These are phyloP conservation scores for Blastocystis hominis DNA, from an alignment of 352 stramenopile genomes.

Conservation along the genomic window DNA sequence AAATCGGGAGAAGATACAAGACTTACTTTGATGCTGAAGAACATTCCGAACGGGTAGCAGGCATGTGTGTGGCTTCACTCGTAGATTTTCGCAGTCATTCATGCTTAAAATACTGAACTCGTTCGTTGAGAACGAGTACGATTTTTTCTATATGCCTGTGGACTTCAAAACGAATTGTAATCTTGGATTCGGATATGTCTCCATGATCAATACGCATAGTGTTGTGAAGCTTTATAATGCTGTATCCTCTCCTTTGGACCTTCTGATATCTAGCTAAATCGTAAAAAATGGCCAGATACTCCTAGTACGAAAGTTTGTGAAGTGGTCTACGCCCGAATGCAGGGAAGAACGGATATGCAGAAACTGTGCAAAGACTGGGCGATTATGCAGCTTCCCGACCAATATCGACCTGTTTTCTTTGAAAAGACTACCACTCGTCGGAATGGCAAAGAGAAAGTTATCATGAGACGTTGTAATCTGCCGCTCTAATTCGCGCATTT, in stretches of 20 bases:
- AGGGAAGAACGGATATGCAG: slow-evolving; percentile 60
- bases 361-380: slow-evolving; percentile 44
- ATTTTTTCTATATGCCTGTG: slow-evolving; percentile 99
- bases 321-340: slow-evolving; percentile 93
- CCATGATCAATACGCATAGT: slow-evolving; percentile 81
- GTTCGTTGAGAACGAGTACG: slow-evolving; percentile 78
- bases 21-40: slow-evolving; percentile 97
- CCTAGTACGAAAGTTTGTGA: slow-evolving; percentile 97
- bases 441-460: not conserved
- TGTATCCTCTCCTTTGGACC: not conserved
- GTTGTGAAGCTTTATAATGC: slow-evolving; percentile 60
- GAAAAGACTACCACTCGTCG: not conserved
- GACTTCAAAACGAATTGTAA: slow-evolving; percentile 99
- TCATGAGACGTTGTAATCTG: slow-evolving; percentile 50
- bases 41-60: slow-evolving; percentile 98
- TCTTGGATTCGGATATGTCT: slow-evolving; percentile 99
- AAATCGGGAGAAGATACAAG: slow-evolving; percentile 72
- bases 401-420: slow-evolving; percentile 54
- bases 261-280: slow-evolving; percentile 53
- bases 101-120: slow-evolving; percentile 91
- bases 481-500: not conserved
- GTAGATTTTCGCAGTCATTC: slow-evolving; percentile 84
- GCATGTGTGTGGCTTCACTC: not conserved
- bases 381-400: slow-evolving; percentile 49
- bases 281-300: slow-evolving; percentile 87